Conservation (phyloP, 2,329 filamentous ascomycete genomes). For the Leptoxyphium fumago region DNA sequence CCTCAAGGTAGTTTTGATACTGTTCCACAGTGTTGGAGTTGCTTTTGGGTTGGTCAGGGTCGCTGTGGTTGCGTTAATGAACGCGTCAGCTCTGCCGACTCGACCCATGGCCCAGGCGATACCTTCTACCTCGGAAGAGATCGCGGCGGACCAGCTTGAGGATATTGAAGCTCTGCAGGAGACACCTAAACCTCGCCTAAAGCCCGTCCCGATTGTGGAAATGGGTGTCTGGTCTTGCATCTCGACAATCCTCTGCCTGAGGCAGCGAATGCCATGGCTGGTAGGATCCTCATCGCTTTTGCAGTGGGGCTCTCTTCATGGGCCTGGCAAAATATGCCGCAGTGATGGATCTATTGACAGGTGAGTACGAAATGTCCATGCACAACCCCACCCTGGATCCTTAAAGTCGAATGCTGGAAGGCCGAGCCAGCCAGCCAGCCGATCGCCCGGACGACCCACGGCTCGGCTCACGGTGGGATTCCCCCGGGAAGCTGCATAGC, state of each 20-base stretch:
- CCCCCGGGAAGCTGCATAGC: constrained; percentile 9
- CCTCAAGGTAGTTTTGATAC: neutral
- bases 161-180: too few relatives aligned
- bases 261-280: constrained; percentile 82
- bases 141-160: neutral
- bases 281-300: constrained; percentile 58
- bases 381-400: too few relatives aligned
- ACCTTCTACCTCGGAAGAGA: neutral
- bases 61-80: constrained; percentile 30
- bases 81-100: constrained; percentile 51
- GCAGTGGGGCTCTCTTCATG: constrained; percentile 57
- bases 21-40: too few relatives aligned
- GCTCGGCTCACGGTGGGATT: constrained; percentile 3
- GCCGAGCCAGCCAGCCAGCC: too few relatives aligned
- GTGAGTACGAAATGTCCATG: constrained; percentile 41
- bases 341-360: constrained; percentile 73
- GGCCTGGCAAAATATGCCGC: constrained; percentile 60
- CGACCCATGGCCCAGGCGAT: constrained; percentile 21
- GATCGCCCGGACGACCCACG: too few relatives aligned
- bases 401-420: too few relatives aligned
- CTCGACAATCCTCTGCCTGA: constrained; percentile 57
- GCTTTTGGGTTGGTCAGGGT: too few relatives aligned
- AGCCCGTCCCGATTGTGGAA: constrained; percentile 48
- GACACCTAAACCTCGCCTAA: neutral
- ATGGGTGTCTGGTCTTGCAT: constrained; percentile 67